Evolutionary conservation across 345 rosid species (phyloP).

Genomic region (Salix caprea): DNA sequence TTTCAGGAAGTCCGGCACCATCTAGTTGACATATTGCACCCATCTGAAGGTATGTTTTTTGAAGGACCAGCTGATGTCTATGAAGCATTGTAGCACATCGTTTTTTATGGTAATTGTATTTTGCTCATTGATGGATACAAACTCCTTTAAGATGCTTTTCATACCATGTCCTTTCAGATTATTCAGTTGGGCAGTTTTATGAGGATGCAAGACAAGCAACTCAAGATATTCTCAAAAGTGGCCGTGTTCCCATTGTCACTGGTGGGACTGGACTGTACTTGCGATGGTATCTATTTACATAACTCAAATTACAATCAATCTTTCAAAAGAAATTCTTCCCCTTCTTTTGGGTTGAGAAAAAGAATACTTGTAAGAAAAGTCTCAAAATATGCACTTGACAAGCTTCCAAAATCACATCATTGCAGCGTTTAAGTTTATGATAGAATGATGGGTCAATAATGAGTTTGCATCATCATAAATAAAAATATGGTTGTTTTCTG

Average conservation of each 20-base stretch:
- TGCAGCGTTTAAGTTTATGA: background rate
- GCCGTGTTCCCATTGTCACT: conserved; percentile 71
- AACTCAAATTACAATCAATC: background rate
- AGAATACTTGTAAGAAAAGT: background rate
- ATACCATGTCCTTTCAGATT: conserved; percentile 43
- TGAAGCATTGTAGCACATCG: conserved; percentile 3
- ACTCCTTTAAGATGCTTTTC: background rate
- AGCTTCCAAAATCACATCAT: background rate
- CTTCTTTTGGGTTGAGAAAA: background rate
- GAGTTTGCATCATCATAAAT: background rate
- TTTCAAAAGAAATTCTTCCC: background rate
- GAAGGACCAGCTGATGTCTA: conserved; percentile 5
- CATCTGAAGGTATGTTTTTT: conserved; percentile 60
- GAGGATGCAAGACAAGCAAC: conserved; percentile 77
- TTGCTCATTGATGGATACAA: background rate
- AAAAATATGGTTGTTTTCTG: background rate
- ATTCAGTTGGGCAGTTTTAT: conserved; percentile 75
- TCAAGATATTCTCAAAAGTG: conserved; percentile 48
- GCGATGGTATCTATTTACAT: conserved; percentile 58
- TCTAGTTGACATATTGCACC: conserved; percentile 75
- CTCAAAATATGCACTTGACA: too few relatives aligned
- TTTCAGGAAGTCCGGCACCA: conserved; percentile 85
- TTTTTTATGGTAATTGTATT: background rate
- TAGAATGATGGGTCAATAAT: background rate
- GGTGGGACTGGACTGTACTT: conserved; percentile 95